A percentile compares a stretch with the other conserved stretches of the same genome.
phyloP scores from a whole-genome alignment of 371 early-diverging fungal species.

The Choanephora cucurbitarum region DNA sequence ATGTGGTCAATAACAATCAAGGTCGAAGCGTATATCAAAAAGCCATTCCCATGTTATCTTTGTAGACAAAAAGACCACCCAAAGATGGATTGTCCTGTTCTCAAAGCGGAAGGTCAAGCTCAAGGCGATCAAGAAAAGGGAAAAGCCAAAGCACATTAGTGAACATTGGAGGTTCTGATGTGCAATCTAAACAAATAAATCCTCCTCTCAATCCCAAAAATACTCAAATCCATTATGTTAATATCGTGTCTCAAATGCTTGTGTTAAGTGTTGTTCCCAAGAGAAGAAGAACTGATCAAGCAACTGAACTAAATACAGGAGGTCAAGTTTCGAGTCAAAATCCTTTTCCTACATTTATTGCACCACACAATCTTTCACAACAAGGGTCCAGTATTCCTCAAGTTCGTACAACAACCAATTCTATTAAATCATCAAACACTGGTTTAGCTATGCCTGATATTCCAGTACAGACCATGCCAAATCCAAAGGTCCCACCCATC shows the following conservation, averaged over 20 bases:
- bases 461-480: too few species aligned
- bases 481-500: too few species aligned
- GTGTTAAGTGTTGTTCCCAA: neutral
- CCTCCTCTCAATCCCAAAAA: neutral
- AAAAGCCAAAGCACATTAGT: conserved; percentile 4
- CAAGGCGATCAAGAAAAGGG: neutral
- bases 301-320: neutral
- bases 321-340: neutral
- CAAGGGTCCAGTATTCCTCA: neutral
- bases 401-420: neutral
- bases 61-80: conserved; percentile 1
- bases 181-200: neutral
- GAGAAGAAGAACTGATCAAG: neutral
- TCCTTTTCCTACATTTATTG: neutral
- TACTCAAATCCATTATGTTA: neutral
- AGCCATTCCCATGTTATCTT: neutral
- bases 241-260: neutral
- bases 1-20: neutral
- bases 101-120: neutral
- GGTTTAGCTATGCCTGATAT: too few species aligned
- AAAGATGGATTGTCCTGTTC: neutral
- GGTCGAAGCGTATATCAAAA: neutral
- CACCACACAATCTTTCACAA: neutral
- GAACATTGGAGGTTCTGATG: neutral
- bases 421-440: neutral